Conservation (phyloP, 306 rosid species). For the Castanea sativa region DNA sequence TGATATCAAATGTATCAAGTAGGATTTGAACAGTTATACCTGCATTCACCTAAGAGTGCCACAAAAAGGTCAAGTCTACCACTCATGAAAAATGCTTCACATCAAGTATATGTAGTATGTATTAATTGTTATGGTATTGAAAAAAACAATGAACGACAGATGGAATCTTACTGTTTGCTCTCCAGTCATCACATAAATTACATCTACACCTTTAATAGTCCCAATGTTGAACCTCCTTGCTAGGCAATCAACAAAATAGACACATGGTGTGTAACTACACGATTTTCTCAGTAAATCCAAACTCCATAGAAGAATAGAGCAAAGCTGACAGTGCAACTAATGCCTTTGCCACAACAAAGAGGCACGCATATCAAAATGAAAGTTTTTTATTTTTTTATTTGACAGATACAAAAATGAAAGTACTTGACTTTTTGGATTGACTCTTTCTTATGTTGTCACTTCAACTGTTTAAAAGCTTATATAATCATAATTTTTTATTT, state of each 20-base stretch:
- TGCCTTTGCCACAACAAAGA: no score
- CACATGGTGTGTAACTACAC: not conserved
- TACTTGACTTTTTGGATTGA: no score
- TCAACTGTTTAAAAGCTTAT: no score
- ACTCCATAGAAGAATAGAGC: not conserved
- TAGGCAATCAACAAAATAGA: not conserved
- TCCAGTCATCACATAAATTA: slow-evolving; percentile 7
- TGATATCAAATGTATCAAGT: slow-evolving; percentile 10
- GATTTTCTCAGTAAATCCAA: not conserved
- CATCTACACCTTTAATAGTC: not conserved
- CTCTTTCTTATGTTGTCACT: no score
- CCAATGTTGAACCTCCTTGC: slow-evolving; percentile 22
- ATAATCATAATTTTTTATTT: no score
- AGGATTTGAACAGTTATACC: slow-evolving; percentile 21
- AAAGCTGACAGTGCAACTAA: no score
- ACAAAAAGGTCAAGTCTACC: not conserved
- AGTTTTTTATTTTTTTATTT: no score
- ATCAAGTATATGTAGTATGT: not conserved
- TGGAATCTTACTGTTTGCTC: slow-evolving; percentile 6
- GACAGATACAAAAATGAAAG: no score
- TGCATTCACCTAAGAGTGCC: slow-evolving; percentile 12
- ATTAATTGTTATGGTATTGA: not conserved
- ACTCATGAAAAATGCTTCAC: not conserved
- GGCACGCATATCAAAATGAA: no score
- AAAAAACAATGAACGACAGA: not conserved